Evolutionary conservation across 352 stramenopile genomes (phyloP), one percentile per base, ranked within the genome.

Genomic region (Achlya hypogyna): DNA sequence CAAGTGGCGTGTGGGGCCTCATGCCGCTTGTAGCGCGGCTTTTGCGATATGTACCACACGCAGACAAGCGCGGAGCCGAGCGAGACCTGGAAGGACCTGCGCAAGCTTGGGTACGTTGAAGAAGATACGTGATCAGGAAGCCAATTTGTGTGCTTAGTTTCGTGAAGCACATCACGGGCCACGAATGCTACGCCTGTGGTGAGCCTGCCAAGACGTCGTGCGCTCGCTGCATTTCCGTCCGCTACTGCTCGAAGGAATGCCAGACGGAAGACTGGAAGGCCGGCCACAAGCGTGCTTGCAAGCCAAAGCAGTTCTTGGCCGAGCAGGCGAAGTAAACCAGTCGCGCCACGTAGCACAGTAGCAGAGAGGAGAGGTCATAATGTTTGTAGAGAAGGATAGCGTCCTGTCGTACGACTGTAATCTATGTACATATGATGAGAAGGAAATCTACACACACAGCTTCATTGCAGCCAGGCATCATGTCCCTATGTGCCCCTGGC

Each of bases 11-110:
- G n/a, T n/a, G n/a, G n/a, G n/a, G n/a, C n/a, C 25, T 47, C 6
- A 54, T 63, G 1, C 49, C 4, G 20, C 16, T 53, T 60, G 51
- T 67, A 67, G 60, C 63, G 63, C 23, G 86, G 86, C 45, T 95
- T 93, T 73, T 93, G 92, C 76, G 86, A 95, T 70, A 95, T 95
- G 84, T 95, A 95, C 81, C 86, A 93, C 75, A 95, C 86, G 71
- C 86, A 95, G 74, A 93, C 86, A 65, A 93, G 86, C 71, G 84
- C 84, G 35, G 86, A 95, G 75, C 82, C 84, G 18, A 84, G 89
- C 74, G 86, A 95, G 78, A 95, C 86, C 51, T 95, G 86, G 86
- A 84, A 84, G 69, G 86, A 95, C 74, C 84, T 95, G 80, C 87
- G 89, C 73, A 91, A 91, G 74, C 84, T 95, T 23, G 83, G 86